Base-by-base conservation (phyloP, 495 filamentous ascomycete species). In the Achaetomiella virescens region DNA sequence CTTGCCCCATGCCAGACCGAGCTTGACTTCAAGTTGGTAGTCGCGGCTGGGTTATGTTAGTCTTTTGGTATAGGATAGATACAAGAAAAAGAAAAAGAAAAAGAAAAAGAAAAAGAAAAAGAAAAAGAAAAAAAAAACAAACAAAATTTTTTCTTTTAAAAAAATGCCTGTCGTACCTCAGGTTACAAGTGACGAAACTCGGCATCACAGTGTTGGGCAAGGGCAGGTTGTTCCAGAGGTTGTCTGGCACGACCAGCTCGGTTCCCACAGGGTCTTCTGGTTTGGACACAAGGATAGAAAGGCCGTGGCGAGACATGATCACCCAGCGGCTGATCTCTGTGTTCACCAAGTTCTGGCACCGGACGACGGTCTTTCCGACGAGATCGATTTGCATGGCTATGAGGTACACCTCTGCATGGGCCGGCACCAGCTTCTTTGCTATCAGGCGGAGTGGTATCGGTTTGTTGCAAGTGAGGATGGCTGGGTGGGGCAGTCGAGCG, bases 401-500 rank as follows among this genome's bases (percentile, higher is more conserved):
- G n/a, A 98, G 64, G 47, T 83, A 87, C 3, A 97, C 73, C 1
- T 80, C 76, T 27, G 84, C 84, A 5, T 71, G 67, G 36, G 77
- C 78, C 6, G 84, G 78, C n/a, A 78, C 85, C 7, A 87, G 66
- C 65, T 89, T 95, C 51, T 83, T 86, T 18, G 87, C 77, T 6
- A 98, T 67, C 8, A 98, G 67, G 0, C 91, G 83, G 3, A 98
- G 74, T 15, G 93, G 90, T 5, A 98, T 65, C 0, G 88, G 82
- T 59, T 90, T 78, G 65, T 91, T 91, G 72, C 92, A 96, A 0
- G 90, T 96, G 22, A 97, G 68, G 40, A 96, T 90, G 3, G 91
- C 80, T 4, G 93, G 93, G 66, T 91, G 87, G 0, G 93, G 93
- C 31, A 98, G 73, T 6, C 92, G 81, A 6, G 86, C 84, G 64